Evolutionary conservation across 176 grass and related monocot genomes (phyloP).

Genomic region (Panicum miliaceum): DNA sequence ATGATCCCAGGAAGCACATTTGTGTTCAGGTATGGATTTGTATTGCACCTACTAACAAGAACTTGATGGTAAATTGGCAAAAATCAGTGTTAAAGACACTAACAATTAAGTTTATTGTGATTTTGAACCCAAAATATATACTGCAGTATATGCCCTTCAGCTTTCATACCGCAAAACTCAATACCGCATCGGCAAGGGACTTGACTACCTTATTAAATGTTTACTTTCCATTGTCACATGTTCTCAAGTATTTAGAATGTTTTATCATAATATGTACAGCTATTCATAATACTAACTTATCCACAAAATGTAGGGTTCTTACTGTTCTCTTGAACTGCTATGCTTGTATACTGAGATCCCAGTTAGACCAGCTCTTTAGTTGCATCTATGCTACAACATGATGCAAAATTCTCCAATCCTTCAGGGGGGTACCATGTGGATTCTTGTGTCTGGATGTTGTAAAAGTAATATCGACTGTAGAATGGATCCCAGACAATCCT

Average conservation of each 20-base stretch:
- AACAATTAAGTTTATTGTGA: constrained; percentile 8
- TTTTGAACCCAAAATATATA: constrained; percentile 22
- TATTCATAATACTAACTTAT: constrained; percentile 19
- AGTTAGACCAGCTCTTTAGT: constrained; percentile 25
- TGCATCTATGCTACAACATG: constrained; percentile 46
- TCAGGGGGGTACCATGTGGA: constrained; percentile 84
- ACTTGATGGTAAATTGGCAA: background rate
- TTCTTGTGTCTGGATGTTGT: constrained; percentile 71
- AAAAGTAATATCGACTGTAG: constrained; percentile 80
- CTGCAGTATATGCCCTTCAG: background rate
- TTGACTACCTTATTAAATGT: constrained; percentile 31
- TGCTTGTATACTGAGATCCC: constrained; percentile 42
- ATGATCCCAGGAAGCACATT: constrained; percentile 7
- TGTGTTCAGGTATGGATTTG: constrained; percentile 10
- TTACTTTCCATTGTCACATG: constrained; percentile 31
- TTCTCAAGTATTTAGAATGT: constrained; percentile 21
- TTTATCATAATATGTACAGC: constrained; percentile 13
- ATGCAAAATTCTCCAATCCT: constrained; percentile 70
- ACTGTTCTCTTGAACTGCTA: constrained; percentile 41
- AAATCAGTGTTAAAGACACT: background rate
- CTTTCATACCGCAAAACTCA: background rate
- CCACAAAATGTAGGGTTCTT: constrained; percentile 21
- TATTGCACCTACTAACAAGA: constrained; percentile 15
- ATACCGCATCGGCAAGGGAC: constrained; percentile 15
- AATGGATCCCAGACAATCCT: constrained; percentile 79